These are phyloP conservation scores for Auricularia cornea DNA, from an alignment of 768 basidiomycete species.

Conservation along the genomic window DNA sequence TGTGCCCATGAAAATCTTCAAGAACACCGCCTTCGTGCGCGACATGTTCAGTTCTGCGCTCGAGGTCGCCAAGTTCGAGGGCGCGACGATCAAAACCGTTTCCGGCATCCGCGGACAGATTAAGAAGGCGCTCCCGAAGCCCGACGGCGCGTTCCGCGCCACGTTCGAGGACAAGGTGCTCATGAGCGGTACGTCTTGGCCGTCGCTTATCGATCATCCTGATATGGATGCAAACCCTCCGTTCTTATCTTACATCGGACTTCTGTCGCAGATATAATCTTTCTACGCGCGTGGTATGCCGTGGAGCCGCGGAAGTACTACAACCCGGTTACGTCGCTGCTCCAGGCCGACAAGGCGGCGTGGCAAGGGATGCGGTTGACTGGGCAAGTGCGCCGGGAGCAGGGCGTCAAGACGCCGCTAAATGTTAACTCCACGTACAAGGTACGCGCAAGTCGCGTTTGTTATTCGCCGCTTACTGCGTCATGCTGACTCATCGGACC, in stretches of 20 bases:
- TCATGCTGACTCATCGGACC: neutral
- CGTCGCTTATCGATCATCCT: neutral
- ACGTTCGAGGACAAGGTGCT: conserved; percentile 98
- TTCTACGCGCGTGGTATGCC: conserved; percentile 94
- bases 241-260: too few relatives aligned
- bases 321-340: conserved; percentile 88
- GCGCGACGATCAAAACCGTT: conserved; percentile 91
- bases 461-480: neutral
- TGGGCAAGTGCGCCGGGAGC: conserved; percentile 82
- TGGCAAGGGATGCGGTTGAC: conserved; percentile 97
- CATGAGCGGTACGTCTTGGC: conserved; percentile 69
- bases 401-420: conserved; percentile 73
- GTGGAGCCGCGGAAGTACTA: conserved; percentile 93
- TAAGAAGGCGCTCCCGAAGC: conserved; percentile 92
- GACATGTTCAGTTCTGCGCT: conserved; percentile 93
- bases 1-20: conserved; percentile 93
- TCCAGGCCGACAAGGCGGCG: conserved; percentile 68
- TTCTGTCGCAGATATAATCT: conserved; percentile 69
- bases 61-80: conserved; percentile 98
- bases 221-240: too few relatives aligned
- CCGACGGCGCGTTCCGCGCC: conserved; percentile 91
- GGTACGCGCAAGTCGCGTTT: conserved; percentile 21
- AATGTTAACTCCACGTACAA: conserved; percentile 85
- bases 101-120: conserved; percentile 95
- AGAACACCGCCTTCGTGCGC: conserved; percentile 96